phyloP scores from a whole-genome alignment of 768 basidiomycete genomes.

The Lanmaoa rubissima region DNA sequence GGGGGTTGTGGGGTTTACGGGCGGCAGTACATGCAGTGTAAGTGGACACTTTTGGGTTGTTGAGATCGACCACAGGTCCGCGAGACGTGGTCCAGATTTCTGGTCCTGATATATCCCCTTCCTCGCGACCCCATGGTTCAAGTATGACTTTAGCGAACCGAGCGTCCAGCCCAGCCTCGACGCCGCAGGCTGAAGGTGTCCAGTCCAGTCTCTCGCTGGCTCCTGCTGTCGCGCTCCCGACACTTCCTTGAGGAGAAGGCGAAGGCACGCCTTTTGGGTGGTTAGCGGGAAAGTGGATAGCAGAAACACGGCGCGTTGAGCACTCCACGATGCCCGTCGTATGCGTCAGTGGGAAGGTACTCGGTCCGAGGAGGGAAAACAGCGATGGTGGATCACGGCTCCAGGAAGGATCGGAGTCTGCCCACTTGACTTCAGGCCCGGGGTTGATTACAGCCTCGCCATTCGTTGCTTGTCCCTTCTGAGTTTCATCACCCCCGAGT shows the following conservation, averaged over 20 bases:
- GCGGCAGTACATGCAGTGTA: neutral
- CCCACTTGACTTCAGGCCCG: conserved; percentile 9
- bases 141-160: conserved; percentile 51
- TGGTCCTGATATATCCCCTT: conserved; percentile 38
- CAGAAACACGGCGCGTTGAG: conserved; percentile 56
- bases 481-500: conserved; percentile 1
- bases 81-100: conserved; percentile 37
- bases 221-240: conserved; percentile 6
- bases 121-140: conserved; percentile 51
- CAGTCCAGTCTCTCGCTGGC: conserved; percentile 1
- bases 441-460: neutral
- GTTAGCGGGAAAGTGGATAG: conserved; percentile 39
- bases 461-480: conserved; percentile 9
- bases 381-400: conserved; percentile 28
- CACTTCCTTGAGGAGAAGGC: neutral
- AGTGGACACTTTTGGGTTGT: conserved; percentile 8
- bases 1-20: conserved; percentile 45
- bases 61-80: conserved; percentile 34
- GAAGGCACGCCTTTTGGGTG: conserved; percentile 14
- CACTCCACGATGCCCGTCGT: conserved; percentile 63
- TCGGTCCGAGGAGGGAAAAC: conserved; percentile 50
- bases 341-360: conserved; percentile 58
- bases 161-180: conserved; percentile 48
- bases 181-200: conserved; percentile 23
- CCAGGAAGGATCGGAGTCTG: conserved; percentile 24